Evolutionary conservation across 2,329 filamentous ascomycete species (phyloP).

Genomic region (Beauveria varroae): DNA sequence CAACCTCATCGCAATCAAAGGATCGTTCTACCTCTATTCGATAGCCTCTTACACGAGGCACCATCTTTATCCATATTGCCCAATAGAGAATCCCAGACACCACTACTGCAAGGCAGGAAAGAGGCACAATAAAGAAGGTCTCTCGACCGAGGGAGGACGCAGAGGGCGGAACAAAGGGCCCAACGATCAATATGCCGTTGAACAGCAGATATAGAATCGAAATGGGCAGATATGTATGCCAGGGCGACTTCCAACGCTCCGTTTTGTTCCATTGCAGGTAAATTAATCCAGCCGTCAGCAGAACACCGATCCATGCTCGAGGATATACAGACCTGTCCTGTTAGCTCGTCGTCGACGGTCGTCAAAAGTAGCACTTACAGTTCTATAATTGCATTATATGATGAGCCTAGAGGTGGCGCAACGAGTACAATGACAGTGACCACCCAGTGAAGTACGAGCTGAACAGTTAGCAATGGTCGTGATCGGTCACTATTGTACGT

Average conservation of each 20-base stretch:
- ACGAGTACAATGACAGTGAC: conserved; percentile 58
- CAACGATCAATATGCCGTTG: conserved; percentile 45
- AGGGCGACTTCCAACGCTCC: conserved; percentile 46
- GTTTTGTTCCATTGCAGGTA: conserved; percentile 42
- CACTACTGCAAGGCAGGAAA: conserved; percentile 45
- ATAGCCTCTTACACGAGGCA: conserved; percentile 42
- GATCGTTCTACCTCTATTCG: conserved; percentile 37
- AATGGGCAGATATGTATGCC: conserved; percentile 42
- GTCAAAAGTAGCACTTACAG: conserved; percentile 26
- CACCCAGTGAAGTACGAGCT: conserved; percentile 58
- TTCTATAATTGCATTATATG: conserved; percentile 60
- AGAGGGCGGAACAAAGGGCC: conserved; percentile 49
- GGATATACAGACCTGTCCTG: conserved; percentile 39
- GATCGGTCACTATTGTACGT: conserved; percentile 16
- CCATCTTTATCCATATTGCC: conserved; percentile 42
- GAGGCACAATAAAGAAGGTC: conserved; percentile 49
- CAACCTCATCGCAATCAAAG: conserved; percentile 32
- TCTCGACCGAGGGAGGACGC: conserved; percentile 41
- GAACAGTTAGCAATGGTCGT: neutral
- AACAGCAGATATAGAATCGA: conserved; percentile 40
- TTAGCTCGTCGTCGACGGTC: neutral
- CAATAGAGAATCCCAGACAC: conserved; percentile 45
- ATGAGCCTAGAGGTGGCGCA: conserved; percentile 58
- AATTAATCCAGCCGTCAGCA: conserved; percentile 43
- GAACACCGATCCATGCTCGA: conserved; percentile 45